Conservation (phyloP, 768 basidiomycete genomes). For the Lepiota venenata region DNA sequence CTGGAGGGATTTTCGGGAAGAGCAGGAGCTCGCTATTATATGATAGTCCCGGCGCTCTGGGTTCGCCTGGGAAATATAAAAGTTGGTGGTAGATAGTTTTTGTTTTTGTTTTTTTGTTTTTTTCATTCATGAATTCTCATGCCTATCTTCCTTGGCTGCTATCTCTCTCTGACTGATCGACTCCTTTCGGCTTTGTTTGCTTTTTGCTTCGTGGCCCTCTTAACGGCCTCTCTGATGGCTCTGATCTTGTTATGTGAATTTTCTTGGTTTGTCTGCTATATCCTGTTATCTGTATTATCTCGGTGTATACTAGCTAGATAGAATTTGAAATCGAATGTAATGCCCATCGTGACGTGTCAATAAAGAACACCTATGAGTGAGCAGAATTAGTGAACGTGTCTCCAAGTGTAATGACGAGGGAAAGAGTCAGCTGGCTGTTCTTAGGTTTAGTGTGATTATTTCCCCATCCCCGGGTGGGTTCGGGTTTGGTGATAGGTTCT, state of each 20-base stretch:
- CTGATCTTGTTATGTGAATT: too few species aligned
- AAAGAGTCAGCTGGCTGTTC: slow-evolving; percentile 57
- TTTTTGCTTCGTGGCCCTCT: neutral
- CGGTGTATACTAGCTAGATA: neutral
- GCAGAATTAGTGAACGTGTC: slow-evolving; percentile 6
- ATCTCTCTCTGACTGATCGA: neutral
- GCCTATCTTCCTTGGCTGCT: neutral
- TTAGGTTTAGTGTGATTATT: slow-evolving; percentile 47
- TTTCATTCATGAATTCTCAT: neutral
- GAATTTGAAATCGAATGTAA: neutral
- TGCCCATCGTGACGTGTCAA: neutral
- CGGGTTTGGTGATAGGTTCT: slow-evolving; percentile 42
- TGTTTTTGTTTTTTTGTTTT: neutral
- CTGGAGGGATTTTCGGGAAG: slow-evolving; percentile 63
- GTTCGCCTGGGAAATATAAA: slow-evolving; percentile 52
- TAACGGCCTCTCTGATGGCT: too few species aligned
- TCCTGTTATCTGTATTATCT: too few species aligned
- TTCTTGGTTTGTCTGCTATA: too few species aligned
- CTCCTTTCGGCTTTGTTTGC: neutral
- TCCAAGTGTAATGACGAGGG: neutral
- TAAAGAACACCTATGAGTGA: neutral
- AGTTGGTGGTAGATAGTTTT: slow-evolving; percentile 42
- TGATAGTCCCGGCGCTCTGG: slow-evolving; percentile 61
- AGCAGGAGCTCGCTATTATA: slow-evolving; percentile 54
- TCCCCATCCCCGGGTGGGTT: slow-evolving; percentile 44